phyloP scores from a whole-genome alignment of 176 grass and related monocot species.

The Leersia perrieri region DNA sequence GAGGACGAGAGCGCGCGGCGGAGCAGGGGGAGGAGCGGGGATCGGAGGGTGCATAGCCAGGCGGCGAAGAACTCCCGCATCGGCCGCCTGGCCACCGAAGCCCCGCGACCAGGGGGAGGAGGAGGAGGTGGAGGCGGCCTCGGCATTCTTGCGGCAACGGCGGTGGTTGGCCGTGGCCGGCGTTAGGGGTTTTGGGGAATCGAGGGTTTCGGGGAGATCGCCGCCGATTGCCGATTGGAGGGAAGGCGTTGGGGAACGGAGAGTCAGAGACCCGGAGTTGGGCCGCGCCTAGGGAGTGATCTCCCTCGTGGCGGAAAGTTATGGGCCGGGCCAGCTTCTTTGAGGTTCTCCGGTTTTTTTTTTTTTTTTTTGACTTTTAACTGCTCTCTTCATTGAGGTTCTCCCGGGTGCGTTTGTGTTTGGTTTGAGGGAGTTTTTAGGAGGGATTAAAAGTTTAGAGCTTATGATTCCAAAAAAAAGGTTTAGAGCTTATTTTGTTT shows the following conservation, averaged over 20 bases:
- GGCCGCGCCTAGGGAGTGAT: slow-evolving; percentile 5
- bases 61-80: slow-evolving; percentile 59
- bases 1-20: slow-evolving; percentile 52
- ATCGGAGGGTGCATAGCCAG: slow-evolving; percentile 59
- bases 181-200: not conserved
- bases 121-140: slow-evolving; percentile 35
- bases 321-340: slow-evolving; percentile 15
- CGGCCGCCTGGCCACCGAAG: slow-evolving; percentile 28
- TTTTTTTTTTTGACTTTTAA: no score
- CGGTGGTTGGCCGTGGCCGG: slow-evolving; percentile 3
- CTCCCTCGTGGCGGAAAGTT: not conserved
- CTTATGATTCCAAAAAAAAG: no score
- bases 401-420: no score
- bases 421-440: no score
- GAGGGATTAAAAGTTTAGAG: no score
- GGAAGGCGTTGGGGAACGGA: not conserved
- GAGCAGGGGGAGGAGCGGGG: slow-evolving; percentile 55
- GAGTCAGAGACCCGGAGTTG: no score
- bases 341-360: no score
- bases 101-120: slow-evolving; percentile 35
- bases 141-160: slow-evolving; percentile 27
- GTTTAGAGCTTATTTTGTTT: no score
- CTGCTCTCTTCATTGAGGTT: no score
- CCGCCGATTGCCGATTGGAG: slow-evolving; percentile 7
- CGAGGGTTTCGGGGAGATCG: not conserved